These are phyloP conservation scores for Taphrina betulina DNA, from an alignment of 1,139 yeast species.

Conservation along the genomic window DNA sequence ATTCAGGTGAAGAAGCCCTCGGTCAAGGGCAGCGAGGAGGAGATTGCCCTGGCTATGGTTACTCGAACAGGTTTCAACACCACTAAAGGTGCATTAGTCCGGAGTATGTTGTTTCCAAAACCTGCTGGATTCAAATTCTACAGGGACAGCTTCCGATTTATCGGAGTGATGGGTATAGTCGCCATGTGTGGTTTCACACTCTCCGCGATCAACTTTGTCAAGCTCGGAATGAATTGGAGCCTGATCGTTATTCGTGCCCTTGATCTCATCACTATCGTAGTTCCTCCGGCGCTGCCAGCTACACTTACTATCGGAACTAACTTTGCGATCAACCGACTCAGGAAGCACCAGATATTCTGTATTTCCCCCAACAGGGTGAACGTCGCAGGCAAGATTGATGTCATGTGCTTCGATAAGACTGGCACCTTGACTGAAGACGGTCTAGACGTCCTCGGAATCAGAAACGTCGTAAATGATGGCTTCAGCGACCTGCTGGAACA, in stretches of 20 bases:
- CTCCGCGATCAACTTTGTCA: slow-evolving; percentile 78
- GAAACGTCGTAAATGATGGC: slow-evolving; percentile 52
- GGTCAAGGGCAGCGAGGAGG: slow-evolving; percentile 51
- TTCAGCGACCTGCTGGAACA: slow-evolving; percentile 44
- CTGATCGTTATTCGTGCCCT: slow-evolving; percentile 78
- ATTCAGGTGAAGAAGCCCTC: slow-evolving; percentile 70
- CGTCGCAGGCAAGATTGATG: slow-evolving; percentile 89
- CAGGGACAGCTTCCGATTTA: slow-evolving; percentile 88
- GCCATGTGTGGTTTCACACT: slow-evolving; percentile 81
- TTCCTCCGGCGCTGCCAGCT: slow-evolving; percentile 98
- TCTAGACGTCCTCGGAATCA: slow-evolving; percentile 85
- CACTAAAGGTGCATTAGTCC: slow-evolving; percentile 88
- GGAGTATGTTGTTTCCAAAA: slow-evolving; percentile 95
- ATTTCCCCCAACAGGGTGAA: slow-evolving; percentile 85
- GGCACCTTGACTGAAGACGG: slow-evolving; percentile 98
- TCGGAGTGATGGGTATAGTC: slow-evolving; percentile 87
- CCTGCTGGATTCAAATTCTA: slow-evolving; percentile 93
- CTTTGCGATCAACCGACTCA: slow-evolving; percentile 77
- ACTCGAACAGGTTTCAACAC: slow-evolving; percentile 90
- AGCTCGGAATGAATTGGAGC: slow-evolving; percentile 52
- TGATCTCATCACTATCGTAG: slow-evolving; percentile 92
- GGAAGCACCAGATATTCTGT: slow-evolving; percentile 70
- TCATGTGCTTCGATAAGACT: slow-evolving; percentile 90
- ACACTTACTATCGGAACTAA: slow-evolving; percentile 94
- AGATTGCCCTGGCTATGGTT: slow-evolving; percentile 76